Base-by-base conservation (phyloP, 2,329 filamentous ascomycete species). In the Mycocentrospora acerina region DNA sequence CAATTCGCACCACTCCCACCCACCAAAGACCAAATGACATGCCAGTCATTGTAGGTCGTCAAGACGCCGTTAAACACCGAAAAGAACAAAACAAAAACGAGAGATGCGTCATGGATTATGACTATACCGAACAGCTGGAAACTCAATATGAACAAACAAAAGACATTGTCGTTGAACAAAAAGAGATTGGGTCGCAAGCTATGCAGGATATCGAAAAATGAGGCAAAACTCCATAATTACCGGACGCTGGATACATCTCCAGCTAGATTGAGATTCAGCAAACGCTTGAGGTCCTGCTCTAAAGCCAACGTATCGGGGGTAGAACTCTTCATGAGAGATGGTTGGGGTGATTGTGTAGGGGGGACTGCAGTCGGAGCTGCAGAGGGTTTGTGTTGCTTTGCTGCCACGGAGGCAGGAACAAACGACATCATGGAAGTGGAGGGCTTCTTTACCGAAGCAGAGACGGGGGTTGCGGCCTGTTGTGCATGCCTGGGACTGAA, bases 261-360 rank as follows among this genome's bases (percentile, higher is more conserved):
- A 16, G 51, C 32, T 24, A 49, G 32, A 22, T 54, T 55, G 17
- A 66, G 41, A 38, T 66, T 66, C 34, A 66, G 60, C 50, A 66
- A 44, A 18, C 62, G 62, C 48, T 65, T 66, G 32, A 66, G 49
- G 39, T 66, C 55, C 49, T 65, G 56, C 50, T 65, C 62, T 37
- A 66, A 45, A 46, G 60, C 47, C 39, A 53, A 45, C 6, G 52
- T 51, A 38, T 61, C 46, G 25, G 49, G 32, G 12, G 48, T 37
- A 6, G 51, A 42, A 26, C 36, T 45, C 32, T 46, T 50, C 24
- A 47, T 22, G 19, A 9, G 19, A 9, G 19, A 9, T 22, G 19
- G 9, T 22, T 22, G 19, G 9, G 19, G 19, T 22, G 9, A 9
- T 6, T 22, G 5, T 22, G 19, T 44, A 29, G 55, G 41, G 24